Percentiles rank a stretch among this genome's conserved stretches.
Conservation (phyloP, 2,329 filamentous ascomycete species). For the Fusarium oxysporum region DNA sequence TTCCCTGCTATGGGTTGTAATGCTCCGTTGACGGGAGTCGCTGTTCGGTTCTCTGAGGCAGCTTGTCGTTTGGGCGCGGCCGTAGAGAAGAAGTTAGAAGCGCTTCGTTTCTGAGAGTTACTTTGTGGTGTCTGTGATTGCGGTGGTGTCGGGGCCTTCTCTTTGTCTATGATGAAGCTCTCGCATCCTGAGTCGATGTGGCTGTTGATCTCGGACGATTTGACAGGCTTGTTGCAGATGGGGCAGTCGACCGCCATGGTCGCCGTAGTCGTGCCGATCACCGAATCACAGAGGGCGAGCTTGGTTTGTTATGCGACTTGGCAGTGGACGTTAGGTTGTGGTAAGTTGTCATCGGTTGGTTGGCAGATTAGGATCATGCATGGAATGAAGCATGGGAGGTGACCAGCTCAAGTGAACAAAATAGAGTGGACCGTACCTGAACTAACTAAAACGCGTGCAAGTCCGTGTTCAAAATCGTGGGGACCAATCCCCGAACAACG, state of each 20-base stretch:
- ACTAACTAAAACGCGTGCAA: not conserved
- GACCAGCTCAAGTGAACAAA: slow-evolving; percentile 17
- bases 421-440: slow-evolving; percentile 16
- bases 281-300: not conserved
- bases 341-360: not conserved
- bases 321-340: not conserved
- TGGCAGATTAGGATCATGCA: not conserved
- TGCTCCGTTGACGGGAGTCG: slow-evolving; percentile 51
- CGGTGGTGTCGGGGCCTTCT: slow-evolving; percentile 47
- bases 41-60: slow-evolving; percentile 46
- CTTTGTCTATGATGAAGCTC: slow-evolving; percentile 70
- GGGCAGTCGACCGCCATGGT: slow-evolving; percentile 76
- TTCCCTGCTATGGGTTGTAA: slow-evolving; percentile 51
- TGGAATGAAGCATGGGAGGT: slow-evolving; percentile 6
- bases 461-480: slow-evolving; percentile 23
- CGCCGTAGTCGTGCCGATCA: slow-evolving; percentile 3
- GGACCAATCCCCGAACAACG: slow-evolving; percentile 31
- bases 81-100: slow-evolving; percentile 71
- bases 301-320: not conserved
- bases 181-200: slow-evolving; percentile 90
- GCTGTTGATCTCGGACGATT: slow-evolving; percentile 81
- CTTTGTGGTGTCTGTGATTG: slow-evolving; percentile 49
- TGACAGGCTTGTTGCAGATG: slow-evolving; percentile 81
- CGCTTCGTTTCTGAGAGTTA: slow-evolving; percentile 64
- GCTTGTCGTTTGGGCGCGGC: slow-evolving; percentile 68